Base-by-base conservation (phyloP, 2,329 filamentous ascomycete genomes). In the Alternaria atra region DNA sequence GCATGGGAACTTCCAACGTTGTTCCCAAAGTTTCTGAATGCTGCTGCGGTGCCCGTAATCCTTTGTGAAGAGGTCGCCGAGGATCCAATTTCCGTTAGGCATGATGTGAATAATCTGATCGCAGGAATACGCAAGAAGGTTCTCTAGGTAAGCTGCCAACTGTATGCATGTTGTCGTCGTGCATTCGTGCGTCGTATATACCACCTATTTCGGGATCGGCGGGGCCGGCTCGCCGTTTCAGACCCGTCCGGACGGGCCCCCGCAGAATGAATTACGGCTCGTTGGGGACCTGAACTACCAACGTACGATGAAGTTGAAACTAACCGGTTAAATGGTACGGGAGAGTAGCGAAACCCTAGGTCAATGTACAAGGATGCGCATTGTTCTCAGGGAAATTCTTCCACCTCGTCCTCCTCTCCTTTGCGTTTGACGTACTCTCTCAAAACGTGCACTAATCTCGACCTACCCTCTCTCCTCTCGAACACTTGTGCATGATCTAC, bases 401-500 rank as follows among this genome's bases (percentile, higher is more conserved):
- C 58, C 5, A 48, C 52, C n/a, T 61, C 60, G 35, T 63, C 61
- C 17, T 55, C 60, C 20, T 48, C 51, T 10, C 13, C 7, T 27
- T 37, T 65, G 2, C 23, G 64, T 40, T 61, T 65, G 29, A 64
- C 67, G 51, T 78, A 78, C 44, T 66, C 64, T 27, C 73, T 58
- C 32, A 78, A 17, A 2, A 76, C 68, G 6, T 72, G 55, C 23
- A 56, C 72, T 48, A 78, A 46, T 64, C 63, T 73, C 39, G 47
- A 46, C 39, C 72, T 60, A 5, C 70, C 68, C 2, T 75, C 73
- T 15, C 29, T 61, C 17, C 68, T 61, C 52, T 78, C 75, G 46
- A 78, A 78, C 0, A 77, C 83, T 69, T 90, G 87, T 15, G 87
- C 88, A 74, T 91, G 89, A 72, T 91, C 88, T 47, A 89, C 78